A percentile compares a stretch with the other conserved stretches of the same genome.
phyloP scores from a whole-genome alignment of 1,139 yeast species.

The Suhomyces kunorum region DNA sequence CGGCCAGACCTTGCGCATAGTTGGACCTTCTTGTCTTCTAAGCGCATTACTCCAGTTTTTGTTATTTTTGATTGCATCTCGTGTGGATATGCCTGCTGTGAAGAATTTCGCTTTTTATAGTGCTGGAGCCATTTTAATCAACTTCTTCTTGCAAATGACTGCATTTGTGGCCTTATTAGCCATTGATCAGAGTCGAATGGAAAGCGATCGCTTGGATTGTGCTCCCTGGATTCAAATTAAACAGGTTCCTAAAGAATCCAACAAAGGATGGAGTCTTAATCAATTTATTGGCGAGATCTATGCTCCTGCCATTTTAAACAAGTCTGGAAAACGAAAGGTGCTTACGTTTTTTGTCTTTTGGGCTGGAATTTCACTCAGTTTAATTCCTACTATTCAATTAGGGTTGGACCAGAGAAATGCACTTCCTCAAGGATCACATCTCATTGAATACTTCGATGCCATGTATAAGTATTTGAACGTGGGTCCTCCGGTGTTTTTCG shows the following conservation, averaged over 20 bases:
- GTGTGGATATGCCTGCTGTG: slow-evolving; percentile 94
- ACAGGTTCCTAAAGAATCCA: slow-evolving; percentile 14
- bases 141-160: slow-evolving; percentile 78
- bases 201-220: slow-evolving; percentile 59
- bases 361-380: slow-evolving; percentile 66
- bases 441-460: slow-evolving; percentile 78
- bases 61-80: slow-evolving; percentile 76
- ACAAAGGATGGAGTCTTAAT: slow-evolving; percentile 31
- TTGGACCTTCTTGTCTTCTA: slow-evolving; percentile 85
- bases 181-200: slow-evolving; percentile 65
- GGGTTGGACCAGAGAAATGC: slow-evolving; percentile 93
- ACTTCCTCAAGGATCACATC: slow-evolving; percentile 77
- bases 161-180: slow-evolving; percentile 73
- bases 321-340: slow-evolving; percentile 49
- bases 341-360: slow-evolving; percentile 57
- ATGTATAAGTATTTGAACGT: slow-evolving; percentile 71
- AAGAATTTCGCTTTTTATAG: slow-evolving; percentile 88
- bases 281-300: slow-evolving; percentile 29
- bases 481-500: slow-evolving; percentile 92
- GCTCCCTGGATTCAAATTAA: slow-evolving; percentile 46
- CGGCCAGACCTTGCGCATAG: slow-evolving; percentile 61
- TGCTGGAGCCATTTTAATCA: slow-evolving; percentile 79
- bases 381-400: slow-evolving; percentile 66
- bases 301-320: slow-evolving; percentile 60
- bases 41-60: slow-evolving; percentile 75